These are phyloP conservation scores for Pleurotus cornucopiae DNA, from an alignment of 768 basidiomycete species.

Conservation along the genomic window DNA sequence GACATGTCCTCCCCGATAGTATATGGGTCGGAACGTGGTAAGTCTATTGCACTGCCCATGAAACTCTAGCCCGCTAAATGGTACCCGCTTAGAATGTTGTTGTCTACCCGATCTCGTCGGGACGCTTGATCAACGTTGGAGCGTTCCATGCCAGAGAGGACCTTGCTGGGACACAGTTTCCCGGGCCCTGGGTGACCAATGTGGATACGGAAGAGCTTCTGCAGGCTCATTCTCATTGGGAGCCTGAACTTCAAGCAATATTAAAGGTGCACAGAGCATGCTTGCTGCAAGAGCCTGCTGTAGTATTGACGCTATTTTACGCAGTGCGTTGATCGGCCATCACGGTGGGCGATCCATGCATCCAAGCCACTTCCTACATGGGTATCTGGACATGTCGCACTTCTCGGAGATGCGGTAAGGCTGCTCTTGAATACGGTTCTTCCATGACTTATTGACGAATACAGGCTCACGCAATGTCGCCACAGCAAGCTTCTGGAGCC, in stretches of 20 bases:
- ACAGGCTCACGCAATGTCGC: conserved; percentile 45
- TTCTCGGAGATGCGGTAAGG: conserved; percentile 42
- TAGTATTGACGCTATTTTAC: no score
- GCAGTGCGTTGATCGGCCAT: conserved; percentile 30
- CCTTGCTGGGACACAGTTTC: conserved; percentile 23
- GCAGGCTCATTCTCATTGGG: conserved; percentile 35
- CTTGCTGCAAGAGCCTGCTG: no score
- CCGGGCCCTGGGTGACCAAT: conserved; percentile 32
- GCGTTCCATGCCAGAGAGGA: conserved; percentile 23
- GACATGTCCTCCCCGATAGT: conserved; percentile 15
- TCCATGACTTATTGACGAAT: background rate
- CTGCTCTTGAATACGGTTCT: background rate
- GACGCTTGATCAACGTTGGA: conserved; percentile 26
- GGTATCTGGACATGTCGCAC: conserved; percentile 29
- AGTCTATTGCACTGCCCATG: background rate
- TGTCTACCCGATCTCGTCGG: conserved; percentile 29
- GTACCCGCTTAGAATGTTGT: conserved; percentile 20
- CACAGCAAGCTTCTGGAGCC: conserved; percentile 44
- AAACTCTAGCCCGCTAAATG: background rate
- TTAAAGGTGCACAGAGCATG: conserved; percentile 28
- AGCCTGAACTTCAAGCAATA: conserved; percentile 38
- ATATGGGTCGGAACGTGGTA: conserved; percentile 28
- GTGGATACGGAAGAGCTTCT: conserved; percentile 33
- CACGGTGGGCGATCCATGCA: conserved; percentile 36
- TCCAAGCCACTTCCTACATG: conserved; percentile 32